Conservation (phyloP, 169 alveolate species). For the Plasmodium fragile region DNA sequence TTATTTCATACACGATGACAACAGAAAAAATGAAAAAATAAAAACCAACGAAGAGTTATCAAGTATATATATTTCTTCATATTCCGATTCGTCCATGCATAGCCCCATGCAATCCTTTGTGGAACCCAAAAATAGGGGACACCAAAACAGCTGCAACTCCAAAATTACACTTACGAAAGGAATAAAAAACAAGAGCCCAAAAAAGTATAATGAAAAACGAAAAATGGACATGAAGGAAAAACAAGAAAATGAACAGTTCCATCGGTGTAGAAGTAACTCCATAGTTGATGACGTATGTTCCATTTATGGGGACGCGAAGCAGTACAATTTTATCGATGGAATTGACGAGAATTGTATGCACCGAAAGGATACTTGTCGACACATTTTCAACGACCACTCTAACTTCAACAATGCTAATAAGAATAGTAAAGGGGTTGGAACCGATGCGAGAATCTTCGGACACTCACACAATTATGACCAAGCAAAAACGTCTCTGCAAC, state of each 20-base stretch:
- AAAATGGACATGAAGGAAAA: not conserved
- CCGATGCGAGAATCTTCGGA: not conserved
- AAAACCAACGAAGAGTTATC: constrained; percentile 31
- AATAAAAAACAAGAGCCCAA: not conserved
- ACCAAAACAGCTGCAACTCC: not conserved
- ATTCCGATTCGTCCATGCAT: not conserved
- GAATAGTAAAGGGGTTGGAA: not conserved
- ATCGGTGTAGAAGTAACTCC: not conserved
- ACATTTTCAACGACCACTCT: not conserved
- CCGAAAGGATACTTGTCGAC: not conserved
- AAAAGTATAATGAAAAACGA: not conserved
- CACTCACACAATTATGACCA: not conserved
- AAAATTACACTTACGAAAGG: not conserved
- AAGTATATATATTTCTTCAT: constrained; percentile 28
- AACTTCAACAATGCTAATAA: not conserved
- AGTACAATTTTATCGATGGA: not conserved
- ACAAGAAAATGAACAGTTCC: not conserved
- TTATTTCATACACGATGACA: not conserved
- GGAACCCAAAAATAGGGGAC: not conserved
- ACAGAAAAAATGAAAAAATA: constrained; percentile 5
- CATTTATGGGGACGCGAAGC: not conserved
- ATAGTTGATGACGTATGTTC: constrained; percentile 11
- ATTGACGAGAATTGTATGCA: not conserved
- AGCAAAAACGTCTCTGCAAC: not conserved
- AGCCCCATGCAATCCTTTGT: not conserved